phyloP scores from a whole-genome alignment of 441 rosid species.

The Populus trichocarpa region DNA sequence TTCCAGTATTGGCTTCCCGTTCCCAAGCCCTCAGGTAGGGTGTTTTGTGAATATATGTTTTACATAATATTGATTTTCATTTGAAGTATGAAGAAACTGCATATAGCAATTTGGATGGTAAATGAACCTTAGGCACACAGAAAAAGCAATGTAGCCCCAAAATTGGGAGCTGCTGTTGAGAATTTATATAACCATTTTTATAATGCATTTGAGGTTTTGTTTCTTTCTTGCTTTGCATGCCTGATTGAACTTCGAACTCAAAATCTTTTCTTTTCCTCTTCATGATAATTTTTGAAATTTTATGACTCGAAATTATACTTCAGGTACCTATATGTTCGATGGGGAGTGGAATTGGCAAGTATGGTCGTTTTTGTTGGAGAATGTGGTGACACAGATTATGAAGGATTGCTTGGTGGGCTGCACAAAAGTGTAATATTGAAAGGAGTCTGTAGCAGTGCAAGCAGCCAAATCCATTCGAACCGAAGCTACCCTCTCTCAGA shows the following conservation, averaged over 20 bases:
- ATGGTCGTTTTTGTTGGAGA: constrained; percentile 88
- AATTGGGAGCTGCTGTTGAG: not conserved
- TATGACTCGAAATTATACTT: not conserved
- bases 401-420: constrained; percentile 80
- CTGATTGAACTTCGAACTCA: not conserved
- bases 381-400: constrained; percentile 89
- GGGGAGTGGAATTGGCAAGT: constrained; percentile 79
- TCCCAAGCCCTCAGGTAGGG: constrained; percentile 87
- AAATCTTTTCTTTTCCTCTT: not conserved
- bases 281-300: not conserved
- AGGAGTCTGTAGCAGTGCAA: constrained; percentile 56
- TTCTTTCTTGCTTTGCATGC: not conserved
- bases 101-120: not conserved
- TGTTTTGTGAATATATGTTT: not conserved
- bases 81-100: not conserved
- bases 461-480: constrained; percentile 52
- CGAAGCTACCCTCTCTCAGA: constrained; percentile 81
- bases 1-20: constrained; percentile 93
- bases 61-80: not conserved
- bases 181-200: not conserved
- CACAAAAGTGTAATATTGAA: constrained; percentile 70
- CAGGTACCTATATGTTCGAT: constrained; percentile 86
- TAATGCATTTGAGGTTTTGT: not conserved
- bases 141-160: not conserved
- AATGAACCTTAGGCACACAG: not conserved